These are phyloP conservation scores for Pleurozium schreberi DNA, from an alignment of 225 moss, liverwort and hornwort genomes.

Conservation along the genomic window DNA sequence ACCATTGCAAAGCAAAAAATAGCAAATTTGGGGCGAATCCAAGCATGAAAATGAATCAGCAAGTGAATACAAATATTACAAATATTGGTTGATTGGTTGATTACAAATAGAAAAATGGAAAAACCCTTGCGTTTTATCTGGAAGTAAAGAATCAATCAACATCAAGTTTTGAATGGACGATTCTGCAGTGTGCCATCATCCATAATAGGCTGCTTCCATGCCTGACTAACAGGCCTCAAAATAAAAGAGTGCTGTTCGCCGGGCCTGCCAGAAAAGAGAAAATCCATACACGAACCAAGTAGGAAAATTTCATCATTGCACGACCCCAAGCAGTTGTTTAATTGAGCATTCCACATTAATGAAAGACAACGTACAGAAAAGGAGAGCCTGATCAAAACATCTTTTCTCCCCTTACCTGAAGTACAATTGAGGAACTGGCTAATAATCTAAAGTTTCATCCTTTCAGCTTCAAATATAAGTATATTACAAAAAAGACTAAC, in stretches of 20 bases:
- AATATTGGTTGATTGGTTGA: not conserved
- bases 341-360: not conserved
- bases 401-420: not conserved
- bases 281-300: not conserved
- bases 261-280: conserved; percentile 33
- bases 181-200: conserved; percentile 30
- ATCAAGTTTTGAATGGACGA: not conserved
- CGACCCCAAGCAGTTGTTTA: not conserved
- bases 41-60: not conserved
- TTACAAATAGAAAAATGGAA: not conserved
- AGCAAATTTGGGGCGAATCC: not conserved
- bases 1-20: not conserved
- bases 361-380: not conserved
- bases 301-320: not conserved
- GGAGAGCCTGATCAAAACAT: not conserved
- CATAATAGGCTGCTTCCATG: conserved; percentile 51
- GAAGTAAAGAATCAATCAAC: not conserved
- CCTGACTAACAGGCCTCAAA: conserved; percentile 75
- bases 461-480: not conserved
- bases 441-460: not conserved
- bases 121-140: not conserved
- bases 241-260: conserved; percentile 99
- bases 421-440: not conserved
- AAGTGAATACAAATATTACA: not conserved
- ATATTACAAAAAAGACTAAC: not conserved